Conservation (phyloP, 192 early-diverging fungal genomes). For the Rhizophagus prolifer region DNA sequence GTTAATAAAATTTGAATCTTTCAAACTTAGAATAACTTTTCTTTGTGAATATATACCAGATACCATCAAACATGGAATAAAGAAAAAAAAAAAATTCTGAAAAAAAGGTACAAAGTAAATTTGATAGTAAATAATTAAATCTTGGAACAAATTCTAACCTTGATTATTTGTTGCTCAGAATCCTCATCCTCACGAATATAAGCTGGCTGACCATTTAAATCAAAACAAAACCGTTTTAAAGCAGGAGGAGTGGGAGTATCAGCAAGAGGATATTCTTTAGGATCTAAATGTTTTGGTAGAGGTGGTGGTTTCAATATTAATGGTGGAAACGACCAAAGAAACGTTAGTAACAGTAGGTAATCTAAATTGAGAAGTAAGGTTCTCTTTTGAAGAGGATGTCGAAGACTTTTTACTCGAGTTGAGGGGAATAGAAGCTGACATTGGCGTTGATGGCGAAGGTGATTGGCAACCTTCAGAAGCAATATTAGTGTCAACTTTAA, state of each 20-base stretch:
- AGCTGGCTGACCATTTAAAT: conserved; percentile 71
- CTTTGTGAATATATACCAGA: not conserved
- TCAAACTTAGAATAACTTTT: not conserved
- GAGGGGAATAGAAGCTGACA: conserved; percentile 14
- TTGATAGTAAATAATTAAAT: not conserved
- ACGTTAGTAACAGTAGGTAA: conserved; percentile 41
- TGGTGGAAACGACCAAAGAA: conserved; percentile 70
- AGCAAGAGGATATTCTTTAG: conserved; percentile 71
- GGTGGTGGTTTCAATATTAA: conserved; percentile 61
- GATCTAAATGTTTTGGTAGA: conserved; percentile 53
- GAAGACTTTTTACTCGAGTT: not conserved
- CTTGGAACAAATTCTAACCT: conserved; percentile 22
- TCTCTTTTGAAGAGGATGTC: not conserved
- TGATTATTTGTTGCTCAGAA: conserved; percentile 47
- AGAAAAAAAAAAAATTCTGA: not conserved
- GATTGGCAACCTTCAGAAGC: conserved; percentile 15
- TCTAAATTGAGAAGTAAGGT: conserved; percentile 18
- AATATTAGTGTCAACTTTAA: conserved; percentile 16
- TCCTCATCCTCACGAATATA: conserved; percentile 64
- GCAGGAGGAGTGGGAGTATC: conserved; percentile 72
- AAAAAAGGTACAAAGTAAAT: not conserved
- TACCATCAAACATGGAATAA: not conserved
- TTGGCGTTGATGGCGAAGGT: conserved; percentile 24
- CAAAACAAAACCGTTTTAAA: conserved; percentile 78
- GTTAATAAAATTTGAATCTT: not conserved